Percentiles rank a stretch among this genome's conserved stretches.
Conservation (phyloP, 257 asterid genomes). For the Anisodus tanguticus region DNA sequence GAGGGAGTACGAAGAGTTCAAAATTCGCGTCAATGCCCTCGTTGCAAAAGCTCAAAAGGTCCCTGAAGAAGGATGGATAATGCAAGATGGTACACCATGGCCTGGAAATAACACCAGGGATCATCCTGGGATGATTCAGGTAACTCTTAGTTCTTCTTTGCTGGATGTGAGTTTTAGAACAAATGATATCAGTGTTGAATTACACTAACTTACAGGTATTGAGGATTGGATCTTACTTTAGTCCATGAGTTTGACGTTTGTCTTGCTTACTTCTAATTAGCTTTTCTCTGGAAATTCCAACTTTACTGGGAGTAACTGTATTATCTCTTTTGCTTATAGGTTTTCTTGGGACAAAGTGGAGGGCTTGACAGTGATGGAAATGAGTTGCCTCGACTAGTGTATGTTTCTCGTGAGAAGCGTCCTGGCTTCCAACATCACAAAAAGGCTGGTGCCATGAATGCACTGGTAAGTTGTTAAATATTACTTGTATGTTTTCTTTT, state of each 20-base stretch:
- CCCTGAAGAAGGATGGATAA: slow-evolving; percentile 97
- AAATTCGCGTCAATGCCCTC: slow-evolving; percentile 78
- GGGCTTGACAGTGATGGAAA: slow-evolving; percentile 96
- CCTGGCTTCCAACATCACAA: slow-evolving; percentile 98
- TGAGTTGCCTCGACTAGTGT: slow-evolving; percentile 89
- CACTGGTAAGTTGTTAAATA: slow-evolving; percentile 69
- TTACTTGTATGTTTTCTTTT: neutral
- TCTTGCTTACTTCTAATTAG: neutral
- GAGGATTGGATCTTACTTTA: slow-evolving; percentile 10
- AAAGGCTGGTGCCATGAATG: slow-evolving; percentile 99
- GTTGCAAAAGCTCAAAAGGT: slow-evolving; percentile 90
- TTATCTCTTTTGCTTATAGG: slow-evolving; percentile 55
- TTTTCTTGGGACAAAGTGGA: slow-evolving; percentile 97
- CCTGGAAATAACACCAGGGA: slow-evolving; percentile 97
- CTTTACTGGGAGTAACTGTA: slow-evolving; percentile 27
- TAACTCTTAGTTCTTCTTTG: slow-evolving; percentile 36
- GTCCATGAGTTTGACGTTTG: neutral
- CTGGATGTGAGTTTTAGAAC: neutral
- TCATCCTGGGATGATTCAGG: slow-evolving; percentile 99
- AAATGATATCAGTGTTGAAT: neutral
- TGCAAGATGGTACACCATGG: slow-evolving; percentile 99
- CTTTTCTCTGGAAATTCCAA: neutral
- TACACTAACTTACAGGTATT: neutral
- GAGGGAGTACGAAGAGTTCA: slow-evolving; percentile 98
- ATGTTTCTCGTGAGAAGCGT: slow-evolving; percentile 99